These are phyloP conservation scores for Lactarius hatsudake DNA, from an alignment of 768 basidiomycete species.

Conservation along the genomic window DNA sequence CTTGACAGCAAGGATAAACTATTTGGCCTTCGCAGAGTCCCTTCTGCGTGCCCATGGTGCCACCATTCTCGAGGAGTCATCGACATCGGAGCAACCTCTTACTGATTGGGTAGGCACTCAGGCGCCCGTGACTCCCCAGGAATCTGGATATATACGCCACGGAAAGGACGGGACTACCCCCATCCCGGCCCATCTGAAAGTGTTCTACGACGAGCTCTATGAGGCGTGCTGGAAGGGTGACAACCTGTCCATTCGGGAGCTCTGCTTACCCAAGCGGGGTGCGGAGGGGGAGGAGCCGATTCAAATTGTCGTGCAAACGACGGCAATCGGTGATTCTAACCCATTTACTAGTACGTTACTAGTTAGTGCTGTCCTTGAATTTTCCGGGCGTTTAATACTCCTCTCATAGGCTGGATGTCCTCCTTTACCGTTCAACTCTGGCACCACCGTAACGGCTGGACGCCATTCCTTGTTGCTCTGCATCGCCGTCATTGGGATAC, in stretches of 20 bases:
- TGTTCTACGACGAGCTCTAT: slow-evolving; percentile 53
- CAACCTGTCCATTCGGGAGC: slow-evolving; percentile 46
- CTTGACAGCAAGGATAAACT: background rate
- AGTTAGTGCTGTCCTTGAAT: background rate
- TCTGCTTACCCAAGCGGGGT: slow-evolving; percentile 49
- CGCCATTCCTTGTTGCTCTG: slow-evolving; percentile 51
- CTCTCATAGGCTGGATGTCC: slow-evolving; percentile 33
- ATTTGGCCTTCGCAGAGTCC: background rate
- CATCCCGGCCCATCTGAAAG: slow-evolving; percentile 36
- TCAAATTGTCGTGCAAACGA: slow-evolving; percentile 43
- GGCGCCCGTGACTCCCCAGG: slow-evolving; percentile 6
- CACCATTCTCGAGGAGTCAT: background rate
- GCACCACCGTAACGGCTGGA: slow-evolving; percentile 28
- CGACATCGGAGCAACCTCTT: background rate
- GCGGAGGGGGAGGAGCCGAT: slow-evolving; percentile 35
- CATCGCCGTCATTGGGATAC: slow-evolving; percentile 52
- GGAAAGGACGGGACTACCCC: slow-evolving; percentile 19
- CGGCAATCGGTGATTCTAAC: slow-evolving; percentile 22
- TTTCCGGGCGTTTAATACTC: slow-evolving; percentile 1
- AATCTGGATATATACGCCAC: slow-evolving; percentile 32
- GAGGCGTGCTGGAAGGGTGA: slow-evolving; percentile 56
- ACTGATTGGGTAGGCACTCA: background rate
- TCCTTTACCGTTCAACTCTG: no score
- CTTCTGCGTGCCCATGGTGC: slow-evolving; percentile 2
- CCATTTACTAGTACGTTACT: slow-evolving; percentile 11